Base-by-base conservation (phyloP, 331 rosid genomes). In the Phaseolus coccineus region DNA sequence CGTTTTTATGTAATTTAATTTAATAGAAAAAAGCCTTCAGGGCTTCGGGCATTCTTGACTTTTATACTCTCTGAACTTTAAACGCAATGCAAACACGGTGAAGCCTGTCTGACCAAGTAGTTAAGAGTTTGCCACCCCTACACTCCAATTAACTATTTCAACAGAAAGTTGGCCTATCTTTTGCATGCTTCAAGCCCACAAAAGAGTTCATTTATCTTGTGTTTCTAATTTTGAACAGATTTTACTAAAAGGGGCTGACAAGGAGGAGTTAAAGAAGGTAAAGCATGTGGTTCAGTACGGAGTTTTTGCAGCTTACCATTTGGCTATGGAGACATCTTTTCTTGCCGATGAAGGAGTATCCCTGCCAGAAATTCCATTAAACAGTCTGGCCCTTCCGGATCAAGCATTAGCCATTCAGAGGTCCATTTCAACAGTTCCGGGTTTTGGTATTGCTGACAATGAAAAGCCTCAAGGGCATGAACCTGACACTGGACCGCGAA, bases 301-400 rank as follows among this genome's bases (percentile, higher is more conserved):
- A 84, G 87, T 96, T 85, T 96, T 96, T 82, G 99, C 98, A 16
- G 99, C 99, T 39, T 96, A 93, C 89, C 98, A 96, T 80, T 91
- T 96, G 87, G 98, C 97, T 75, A 28, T 96, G 89, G 99, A 96
- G 91, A 96, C 99, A 69, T 96, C 99, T 67, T 96, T 96, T 86
- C 99, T 96, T 79, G 99, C 99, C 47, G 98, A 96, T 46, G 99
- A 96, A 89, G 96, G 99, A 82, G 99, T 96, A 74, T 86, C 96
- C 73, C 73, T 96, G 80, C 99, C 98, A 22, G 99, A 91, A 81
- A 82, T 93, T 80, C 94, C 94, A n/a, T 81, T 93, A 39, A 87
- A 89, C 85, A 83, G 93, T 80, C 92, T 93, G 81, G 90, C 94
- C 40, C 88, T 96, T 84, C 98, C 99, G 25, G 82, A 90, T 80